Conservation (phyloP, 805 yeast species). For the Metschnikowia picachoensis region DNA sequence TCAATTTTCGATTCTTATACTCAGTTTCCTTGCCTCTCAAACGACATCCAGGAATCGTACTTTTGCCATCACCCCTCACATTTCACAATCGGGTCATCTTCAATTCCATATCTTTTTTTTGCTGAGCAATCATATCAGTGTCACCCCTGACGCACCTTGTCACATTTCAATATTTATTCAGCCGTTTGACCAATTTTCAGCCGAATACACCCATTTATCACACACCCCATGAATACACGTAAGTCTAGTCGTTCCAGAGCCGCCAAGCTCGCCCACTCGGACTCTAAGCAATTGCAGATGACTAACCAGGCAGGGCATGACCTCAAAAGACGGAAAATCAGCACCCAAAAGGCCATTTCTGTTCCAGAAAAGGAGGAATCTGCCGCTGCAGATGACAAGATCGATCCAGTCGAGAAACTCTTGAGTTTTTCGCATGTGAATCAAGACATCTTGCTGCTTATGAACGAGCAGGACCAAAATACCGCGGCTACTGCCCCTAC, state of each 20-base stretch:
- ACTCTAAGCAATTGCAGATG: slow-evolving; percentile 1
- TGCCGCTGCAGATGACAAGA: slow-evolving; percentile 27
- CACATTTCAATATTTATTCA: background rate
- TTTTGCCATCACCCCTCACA: background rate
- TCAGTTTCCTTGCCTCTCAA: background rate
- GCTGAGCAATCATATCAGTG: too few relatives aligned
- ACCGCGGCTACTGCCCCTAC: background rate
- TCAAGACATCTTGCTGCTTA: slow-evolving; percentile 28
- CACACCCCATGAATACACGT: slow-evolving; percentile 22
- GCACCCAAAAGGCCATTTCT: background rate
- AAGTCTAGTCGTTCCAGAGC: slow-evolving; percentile 30
- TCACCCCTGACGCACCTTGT: background rate
- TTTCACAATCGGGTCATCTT: background rate
- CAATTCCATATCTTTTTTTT: too few relatives aligned
- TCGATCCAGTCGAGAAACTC: slow-evolving; percentile 43
- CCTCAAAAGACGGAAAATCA: slow-evolving; percentile 4
- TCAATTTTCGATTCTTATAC: background rate
- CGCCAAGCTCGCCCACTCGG: slow-evolving; percentile 14
- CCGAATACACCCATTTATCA: background rate
- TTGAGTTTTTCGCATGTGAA: slow-evolving; percentile 32
- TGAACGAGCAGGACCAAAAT: slow-evolving; percentile 16
- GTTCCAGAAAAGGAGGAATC: background rate
- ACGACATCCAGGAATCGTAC: background rate
- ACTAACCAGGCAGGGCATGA: slow-evolving; percentile 10
- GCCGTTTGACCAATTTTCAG: background rate